Percentiles rank a stretch among this genome's conserved stretches.
These are phyloP conservation scores for Paraphaeosphaeria minitans DNA, from an alignment of 2,329 filamentous ascomycete genomes.

Conservation along the genomic window DNA sequence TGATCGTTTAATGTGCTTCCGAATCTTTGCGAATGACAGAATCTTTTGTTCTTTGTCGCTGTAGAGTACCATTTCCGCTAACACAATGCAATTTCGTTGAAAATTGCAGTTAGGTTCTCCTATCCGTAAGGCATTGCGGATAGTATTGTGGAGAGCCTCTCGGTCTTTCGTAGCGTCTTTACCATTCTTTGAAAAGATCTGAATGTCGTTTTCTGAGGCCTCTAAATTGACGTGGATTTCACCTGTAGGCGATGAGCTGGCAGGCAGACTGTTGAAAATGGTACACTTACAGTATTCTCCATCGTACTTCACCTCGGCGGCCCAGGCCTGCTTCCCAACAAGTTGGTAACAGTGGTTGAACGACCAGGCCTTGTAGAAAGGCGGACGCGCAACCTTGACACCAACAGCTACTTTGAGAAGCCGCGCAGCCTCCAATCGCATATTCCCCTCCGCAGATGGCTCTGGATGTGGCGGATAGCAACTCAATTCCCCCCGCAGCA, in stretches of 20 bases:
- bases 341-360: conserved; percentile 77
- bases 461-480: conserved; percentile 47
- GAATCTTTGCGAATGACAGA: conserved; percentile 78
- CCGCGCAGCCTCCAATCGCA: conserved; percentile 48
- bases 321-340: conserved; percentile 65
- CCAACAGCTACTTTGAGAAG: conserved; percentile 48
- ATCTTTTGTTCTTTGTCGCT: conserved; percentile 69
- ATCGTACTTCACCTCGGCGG: conserved; percentile 81
- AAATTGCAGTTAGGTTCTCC: conserved; percentile 64
- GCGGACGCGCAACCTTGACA: conserved; percentile 53
- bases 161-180: conserved; percentile 84
- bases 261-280: not conserved
- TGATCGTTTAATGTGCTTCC: conserved; percentile 77
- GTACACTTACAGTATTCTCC: conserved; percentile 64
- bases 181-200: conserved; percentile 90
- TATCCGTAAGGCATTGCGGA: conserved; percentile 69
- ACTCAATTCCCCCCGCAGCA: conserved; percentile 55
- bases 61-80: conserved; percentile 83
- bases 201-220: conserved; percentile 62
- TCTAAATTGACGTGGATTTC: conserved; percentile 80
- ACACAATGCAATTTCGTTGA: conserved; percentile 71
- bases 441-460: conserved; percentile 31
- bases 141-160: conserved; percentile 61
- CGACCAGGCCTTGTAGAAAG: conserved; percentile 53
- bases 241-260: conserved; percentile 2